A percentile compares a stretch with the other conserved stretches of the same genome.
Evolutionary conservation across 1,284 basidiomycete genomes (phyloP).

Genomic region (Irpex lacteus): DNA sequence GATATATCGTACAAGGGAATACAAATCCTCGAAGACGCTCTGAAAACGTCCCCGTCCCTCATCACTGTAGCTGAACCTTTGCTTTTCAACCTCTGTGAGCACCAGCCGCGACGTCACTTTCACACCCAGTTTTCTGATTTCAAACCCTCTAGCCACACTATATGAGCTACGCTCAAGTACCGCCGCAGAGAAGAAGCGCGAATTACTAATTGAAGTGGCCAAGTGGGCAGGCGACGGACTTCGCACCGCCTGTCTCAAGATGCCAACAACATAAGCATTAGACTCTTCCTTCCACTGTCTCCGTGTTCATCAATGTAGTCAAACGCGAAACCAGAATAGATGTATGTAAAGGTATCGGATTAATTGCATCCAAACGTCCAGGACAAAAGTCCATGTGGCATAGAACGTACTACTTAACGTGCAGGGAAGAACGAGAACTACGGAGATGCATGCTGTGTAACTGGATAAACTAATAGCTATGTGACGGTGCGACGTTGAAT

Average conservation of each 20-base stretch:
- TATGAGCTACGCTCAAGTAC: slow-evolving; percentile 74
- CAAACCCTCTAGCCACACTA: slow-evolving; percentile 56
- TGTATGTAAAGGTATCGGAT: neutral
- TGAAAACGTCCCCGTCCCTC: slow-evolving; percentile 61
- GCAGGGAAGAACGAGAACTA: neutral
- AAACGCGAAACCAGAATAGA: neutral
- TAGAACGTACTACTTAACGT: neutral
- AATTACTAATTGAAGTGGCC: slow-evolving; percentile 68
- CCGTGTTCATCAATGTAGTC: slow-evolving; percentile 5
- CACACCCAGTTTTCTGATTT: neutral
- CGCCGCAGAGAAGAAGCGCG: slow-evolving; percentile 69
- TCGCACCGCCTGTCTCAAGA: slow-evolving; percentile 74
- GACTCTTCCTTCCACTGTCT: neutral
- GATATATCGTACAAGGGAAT: slow-evolving; percentile 49
- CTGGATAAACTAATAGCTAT: neutral
- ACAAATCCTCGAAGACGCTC: slow-evolving; percentile 57
- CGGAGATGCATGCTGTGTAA: neutral
- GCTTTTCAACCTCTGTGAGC: slow-evolving; percentile 75
- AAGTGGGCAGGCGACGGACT: slow-evolving; percentile 83
- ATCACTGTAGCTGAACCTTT: slow-evolving; percentile 75
- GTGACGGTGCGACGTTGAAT: too few relatives aligned
- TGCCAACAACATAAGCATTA: slow-evolving; percentile 46
- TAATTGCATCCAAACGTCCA: neutral
- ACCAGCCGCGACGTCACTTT: too few relatives aligned
- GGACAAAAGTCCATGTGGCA: neutral